Evolutionary conservation across 1,139 yeast genomes (phyloP).

Genomic region (Yamadazyma pseudoaaseri): DNA sequence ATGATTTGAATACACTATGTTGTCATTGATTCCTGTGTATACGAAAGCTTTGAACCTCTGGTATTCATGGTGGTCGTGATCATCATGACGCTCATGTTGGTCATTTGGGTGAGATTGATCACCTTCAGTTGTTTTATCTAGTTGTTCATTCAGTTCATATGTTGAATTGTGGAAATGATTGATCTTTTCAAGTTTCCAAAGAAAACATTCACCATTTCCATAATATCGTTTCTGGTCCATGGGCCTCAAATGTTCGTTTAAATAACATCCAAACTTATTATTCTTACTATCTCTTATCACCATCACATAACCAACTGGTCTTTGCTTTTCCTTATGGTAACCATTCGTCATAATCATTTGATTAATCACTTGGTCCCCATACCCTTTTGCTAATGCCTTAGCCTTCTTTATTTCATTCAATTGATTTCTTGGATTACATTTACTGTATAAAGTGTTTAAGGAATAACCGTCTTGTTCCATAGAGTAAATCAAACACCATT

Average conservation of each 20-base stretch:
- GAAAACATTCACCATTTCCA: slow-evolving; percentile 94
- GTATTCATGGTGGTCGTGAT: slow-evolving; percentile 1
- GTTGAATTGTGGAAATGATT: neutral
- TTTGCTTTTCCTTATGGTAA: slow-evolving; percentile 19
- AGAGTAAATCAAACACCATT: slow-evolving; percentile 79
- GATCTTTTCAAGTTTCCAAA: slow-evolving; percentile 68
- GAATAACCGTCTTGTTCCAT: slow-evolving; percentile 93
- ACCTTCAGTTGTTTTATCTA: neutral
- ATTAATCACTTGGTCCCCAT: slow-evolving; percentile 35
- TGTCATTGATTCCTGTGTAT: slow-evolving; percentile 87
- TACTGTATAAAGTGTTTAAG: slow-evolving; percentile 65
- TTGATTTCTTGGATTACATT: slow-evolving; percentile 34
- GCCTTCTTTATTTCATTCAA: slow-evolving; percentile 19
- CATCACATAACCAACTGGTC: slow-evolving; percentile 68
- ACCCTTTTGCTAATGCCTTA: slow-evolving; percentile 28
- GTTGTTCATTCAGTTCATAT: neutral
- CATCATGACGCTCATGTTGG: neutral
- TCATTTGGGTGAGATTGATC: neutral
- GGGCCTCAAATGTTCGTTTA: slow-evolving; percentile 72
- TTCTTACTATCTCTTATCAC: slow-evolving; percentile 63
- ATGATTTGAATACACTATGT: slow-evolving; percentile 77
- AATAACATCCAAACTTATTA: slow-evolving; percentile 77
- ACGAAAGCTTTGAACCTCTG: slow-evolving; percentile 74
- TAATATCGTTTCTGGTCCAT: slow-evolving; percentile 71
- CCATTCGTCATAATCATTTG: slow-evolving; percentile 26